phyloP scores from a whole-genome alignment of 441 rosid species.

The Jatropha podagrica region DNA sequence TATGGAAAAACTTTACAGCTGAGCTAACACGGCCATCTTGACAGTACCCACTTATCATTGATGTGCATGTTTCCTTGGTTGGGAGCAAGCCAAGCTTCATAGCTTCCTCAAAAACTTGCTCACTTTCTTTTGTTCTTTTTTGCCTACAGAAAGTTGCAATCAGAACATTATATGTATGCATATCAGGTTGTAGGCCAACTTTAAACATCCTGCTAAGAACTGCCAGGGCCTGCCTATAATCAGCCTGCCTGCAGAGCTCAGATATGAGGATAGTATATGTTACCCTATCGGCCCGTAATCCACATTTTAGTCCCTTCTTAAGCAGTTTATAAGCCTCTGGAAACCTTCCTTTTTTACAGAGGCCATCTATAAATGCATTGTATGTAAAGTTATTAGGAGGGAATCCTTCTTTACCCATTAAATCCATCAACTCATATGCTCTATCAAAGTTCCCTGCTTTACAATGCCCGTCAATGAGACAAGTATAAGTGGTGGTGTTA shows the following conservation, averaged over 20 bases:
- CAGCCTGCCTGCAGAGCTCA: slow-evolving; percentile 59
- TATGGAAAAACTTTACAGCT: slow-evolving; percentile 53
- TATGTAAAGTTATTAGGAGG: slow-evolving; percentile 63
- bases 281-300: slow-evolving; percentile 66
- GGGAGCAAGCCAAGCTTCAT: slow-evolving; percentile 56
- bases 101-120: slow-evolving; percentile 54
- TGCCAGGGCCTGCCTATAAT: slow-evolving; percentile 51
- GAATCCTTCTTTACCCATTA: slow-evolving; percentile 62
- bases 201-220: slow-evolving; percentile 65
- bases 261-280: slow-evolving; percentile 84
- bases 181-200: slow-evolving; percentile 62
- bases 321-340: slow-evolving; percentile 65
- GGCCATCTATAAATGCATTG: slow-evolving; percentile 56
- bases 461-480: slow-evolving; percentile 70
- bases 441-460: slow-evolving; percentile 67
- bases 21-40: slow-evolving; percentile 47
- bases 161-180: slow-evolving; percentile 56
- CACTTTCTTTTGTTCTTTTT: slow-evolving; percentile 61
- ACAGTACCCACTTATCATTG: slow-evolving; percentile 76
- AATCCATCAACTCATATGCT: slow-evolving; percentile 68
- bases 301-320: slow-evolving; percentile 44
- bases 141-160: slow-evolving; percentile 74
- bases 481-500: slow-evolving; percentile 67
- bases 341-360: slow-evolving; percentile 66
- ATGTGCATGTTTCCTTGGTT: slow-evolving; percentile 84